A percentile compares a stretch with the other conserved stretches of the same genome.
These are phyloP conservation scores for Suillus tomentosus DNA, from an alignment of 768 basidiomycete genomes.

Conservation along the genomic window DNA sequence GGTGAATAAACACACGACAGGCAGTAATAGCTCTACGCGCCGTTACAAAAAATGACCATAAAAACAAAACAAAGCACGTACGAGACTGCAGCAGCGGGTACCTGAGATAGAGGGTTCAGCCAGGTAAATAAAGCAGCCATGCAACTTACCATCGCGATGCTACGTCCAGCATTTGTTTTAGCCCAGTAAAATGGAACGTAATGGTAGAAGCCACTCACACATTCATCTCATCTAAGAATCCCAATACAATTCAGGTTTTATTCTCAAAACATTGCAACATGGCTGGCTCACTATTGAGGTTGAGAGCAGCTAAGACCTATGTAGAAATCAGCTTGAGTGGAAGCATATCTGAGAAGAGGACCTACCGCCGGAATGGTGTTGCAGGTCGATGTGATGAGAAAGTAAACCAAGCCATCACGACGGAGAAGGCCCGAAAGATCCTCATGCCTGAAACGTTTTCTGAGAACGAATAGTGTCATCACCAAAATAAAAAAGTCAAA, in stretches of 20 bases:
- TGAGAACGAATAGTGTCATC: slow-evolving; percentile 55
- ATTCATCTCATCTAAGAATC: slow-evolving; percentile 55
- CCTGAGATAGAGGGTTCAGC: slow-evolving; percentile 32
- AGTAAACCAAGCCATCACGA: slow-evolving; percentile 73
- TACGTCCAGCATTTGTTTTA: slow-evolving; percentile 22
- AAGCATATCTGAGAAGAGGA: slow-evolving; percentile 12
- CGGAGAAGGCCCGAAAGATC: slow-evolving; percentile 72
- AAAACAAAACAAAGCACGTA: slow-evolving; percentile 30
- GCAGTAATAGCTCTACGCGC: slow-evolving; percentile 52
- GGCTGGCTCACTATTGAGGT: slow-evolving; percentile 55
- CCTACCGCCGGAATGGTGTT: slow-evolving; percentile 71
- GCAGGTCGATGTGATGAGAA: slow-evolving; percentile 62
- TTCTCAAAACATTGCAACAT: slow-evolving; percentile 3
- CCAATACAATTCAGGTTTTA: slow-evolving; percentile 13
- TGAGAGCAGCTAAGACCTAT: slow-evolving; percentile 58
- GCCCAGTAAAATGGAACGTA: background rate
- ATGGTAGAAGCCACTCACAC: slow-evolving; percentile 43
- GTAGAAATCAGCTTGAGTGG: slow-evolving; percentile 1
- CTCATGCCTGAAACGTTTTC: slow-evolving; percentile 47
- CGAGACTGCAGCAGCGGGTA: slow-evolving; percentile 70
- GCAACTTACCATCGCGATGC: slow-evolving; percentile 51
- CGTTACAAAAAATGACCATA: slow-evolving; percentile 10
- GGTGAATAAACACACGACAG: slow-evolving; percentile 67
- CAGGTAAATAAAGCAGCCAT: slow-evolving; percentile 17
- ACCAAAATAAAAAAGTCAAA: slow-evolving; percentile 65